phyloP scores from a whole-genome alignment of 192 early-diverging fungal species.

The Spizellomyces punctatus region DNA sequence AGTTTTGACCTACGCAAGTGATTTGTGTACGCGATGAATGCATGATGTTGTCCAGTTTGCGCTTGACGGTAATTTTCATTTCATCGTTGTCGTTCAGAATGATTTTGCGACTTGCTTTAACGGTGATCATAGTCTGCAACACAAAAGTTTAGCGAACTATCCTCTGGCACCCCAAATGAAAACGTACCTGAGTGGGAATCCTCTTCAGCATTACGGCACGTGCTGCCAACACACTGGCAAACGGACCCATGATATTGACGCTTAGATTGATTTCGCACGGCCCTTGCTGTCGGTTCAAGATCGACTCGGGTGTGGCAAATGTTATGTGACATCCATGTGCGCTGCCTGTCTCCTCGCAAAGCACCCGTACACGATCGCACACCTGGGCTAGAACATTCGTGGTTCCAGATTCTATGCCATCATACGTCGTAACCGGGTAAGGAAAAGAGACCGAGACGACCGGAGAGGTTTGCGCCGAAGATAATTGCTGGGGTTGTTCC shows the following conservation, averaged over 20 bases:
- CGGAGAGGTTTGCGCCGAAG: background rate
- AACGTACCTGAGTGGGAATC: constrained; percentile 44
- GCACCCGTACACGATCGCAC: constrained; percentile 8
- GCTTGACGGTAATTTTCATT: constrained; percentile 53
- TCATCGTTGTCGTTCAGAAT: constrained; percentile 52
- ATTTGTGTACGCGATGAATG: constrained; percentile 47
- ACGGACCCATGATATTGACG: constrained; percentile 35
- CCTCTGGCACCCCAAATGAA: background rate
- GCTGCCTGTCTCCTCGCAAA: constrained; percentile 20
- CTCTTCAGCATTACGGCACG: constrained; percentile 32
- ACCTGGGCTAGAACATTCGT: constrained; percentile 12
- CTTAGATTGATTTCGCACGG: constrained; percentile 26
- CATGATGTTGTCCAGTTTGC: constrained; percentile 53
- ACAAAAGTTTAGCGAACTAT: background rate
- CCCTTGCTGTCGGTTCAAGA: constrained; percentile 28
- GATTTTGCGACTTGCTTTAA: constrained; percentile 48
- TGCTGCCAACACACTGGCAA: constrained; percentile 21
- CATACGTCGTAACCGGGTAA: constrained; percentile 18
- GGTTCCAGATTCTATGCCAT: background rate
- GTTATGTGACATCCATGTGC: constrained; percentile 19
- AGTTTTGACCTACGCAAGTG: constrained; percentile 45
- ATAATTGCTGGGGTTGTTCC: background rate
- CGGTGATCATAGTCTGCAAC: constrained; percentile 39
- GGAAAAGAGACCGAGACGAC: constrained; percentile 22
- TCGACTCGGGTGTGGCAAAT: constrained; percentile 26